phyloP scores from a whole-genome alignment of 139 green algal species.

The Ettlia oleoabundans region DNA sequence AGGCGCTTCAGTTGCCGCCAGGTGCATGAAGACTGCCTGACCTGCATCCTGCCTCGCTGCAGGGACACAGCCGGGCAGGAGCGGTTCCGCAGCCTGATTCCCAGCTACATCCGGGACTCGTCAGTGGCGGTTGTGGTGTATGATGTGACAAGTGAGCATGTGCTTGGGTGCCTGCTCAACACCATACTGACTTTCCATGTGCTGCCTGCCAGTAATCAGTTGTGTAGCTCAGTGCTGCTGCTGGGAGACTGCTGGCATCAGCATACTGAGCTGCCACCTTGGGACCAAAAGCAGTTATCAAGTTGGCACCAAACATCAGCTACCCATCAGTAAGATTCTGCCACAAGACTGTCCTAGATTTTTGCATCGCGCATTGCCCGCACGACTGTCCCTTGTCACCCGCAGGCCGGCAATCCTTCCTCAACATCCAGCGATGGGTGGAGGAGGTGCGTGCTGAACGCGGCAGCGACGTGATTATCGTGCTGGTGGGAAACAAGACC shows the following conservation, averaged over 20 bases:
- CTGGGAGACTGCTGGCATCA: too few species aligned
- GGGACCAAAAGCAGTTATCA: too few species aligned
- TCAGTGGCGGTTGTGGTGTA: conserved; percentile 99
- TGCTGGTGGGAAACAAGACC: conserved; percentile 99
- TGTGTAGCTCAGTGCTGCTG: too few species aligned
- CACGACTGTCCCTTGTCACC: too few species aligned
- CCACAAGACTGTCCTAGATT: not conserved
- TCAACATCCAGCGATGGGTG: conserved; percentile 97
- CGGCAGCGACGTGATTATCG: conserved; percentile 98
- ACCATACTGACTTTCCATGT: too few species aligned
- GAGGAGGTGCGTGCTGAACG: conserved; percentile 97
- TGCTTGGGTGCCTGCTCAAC: not conserved
- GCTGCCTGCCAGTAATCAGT: too few species aligned
- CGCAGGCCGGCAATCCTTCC: conserved; percentile 93
- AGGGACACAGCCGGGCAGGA: conserved; percentile 99
- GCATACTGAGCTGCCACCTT: too few species aligned
- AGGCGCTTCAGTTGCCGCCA: too few species aligned
- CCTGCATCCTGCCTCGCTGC: conserved; percentile 13
- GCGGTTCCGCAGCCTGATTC: conserved; percentile 96
- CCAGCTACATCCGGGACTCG: conserved; percentile 98
- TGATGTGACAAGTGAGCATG: conserved; percentile 93
- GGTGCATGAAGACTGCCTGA: too few species aligned
- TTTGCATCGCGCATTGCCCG: not conserved
- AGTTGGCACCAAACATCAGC: too few species aligned
- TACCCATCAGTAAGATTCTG: too few species aligned